phyloP scores from a whole-genome alignment of 2,329 filamentous ascomycete genomes.

The Hypoxylon sp. region DNA sequence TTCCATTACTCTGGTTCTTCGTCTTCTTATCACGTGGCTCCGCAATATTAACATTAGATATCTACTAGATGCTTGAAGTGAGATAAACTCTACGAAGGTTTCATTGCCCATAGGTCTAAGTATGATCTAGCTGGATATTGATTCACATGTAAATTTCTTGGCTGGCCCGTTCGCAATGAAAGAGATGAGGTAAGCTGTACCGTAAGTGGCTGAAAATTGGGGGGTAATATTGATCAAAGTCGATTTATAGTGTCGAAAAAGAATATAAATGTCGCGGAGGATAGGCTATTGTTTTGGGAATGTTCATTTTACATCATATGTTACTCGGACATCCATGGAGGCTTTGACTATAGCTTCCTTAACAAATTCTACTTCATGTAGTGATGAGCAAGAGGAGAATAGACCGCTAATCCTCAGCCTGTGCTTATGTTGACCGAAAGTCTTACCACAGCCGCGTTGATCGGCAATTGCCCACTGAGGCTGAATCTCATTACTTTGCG shows the following conservation, averaged over 20 bases:
- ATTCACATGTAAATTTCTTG: neutral
- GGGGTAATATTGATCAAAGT: neutral
- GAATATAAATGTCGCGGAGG: neutral
- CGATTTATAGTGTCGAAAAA: neutral
- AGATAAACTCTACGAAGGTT: neutral
- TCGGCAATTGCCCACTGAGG: neutral
- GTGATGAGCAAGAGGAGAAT: neutral
- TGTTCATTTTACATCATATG: neutral
- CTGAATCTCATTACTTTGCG: neutral
- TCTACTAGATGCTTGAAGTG: neutral
- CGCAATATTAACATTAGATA: neutral
- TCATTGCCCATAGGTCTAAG: neutral
- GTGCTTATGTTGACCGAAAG: neutral
- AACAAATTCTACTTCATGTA: neutral
- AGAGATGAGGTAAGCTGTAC: neutral
- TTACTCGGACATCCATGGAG: neutral
- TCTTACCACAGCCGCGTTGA: neutral
- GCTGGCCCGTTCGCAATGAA: neutral
- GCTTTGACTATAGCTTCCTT: neutral
- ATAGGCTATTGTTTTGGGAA: neutral
- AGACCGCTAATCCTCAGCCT: neutral
- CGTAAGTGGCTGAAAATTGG: neutral
- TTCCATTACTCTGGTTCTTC: neutral
- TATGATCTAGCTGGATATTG: neutral
- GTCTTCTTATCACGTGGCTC: slow-evolving; percentile 1